A percentile compares a stretch with the other conserved stretches of the same genome.
Conservation (phyloP, 2,329 filamentous ascomycete genomes). For the Zalaria sp. region DNA sequence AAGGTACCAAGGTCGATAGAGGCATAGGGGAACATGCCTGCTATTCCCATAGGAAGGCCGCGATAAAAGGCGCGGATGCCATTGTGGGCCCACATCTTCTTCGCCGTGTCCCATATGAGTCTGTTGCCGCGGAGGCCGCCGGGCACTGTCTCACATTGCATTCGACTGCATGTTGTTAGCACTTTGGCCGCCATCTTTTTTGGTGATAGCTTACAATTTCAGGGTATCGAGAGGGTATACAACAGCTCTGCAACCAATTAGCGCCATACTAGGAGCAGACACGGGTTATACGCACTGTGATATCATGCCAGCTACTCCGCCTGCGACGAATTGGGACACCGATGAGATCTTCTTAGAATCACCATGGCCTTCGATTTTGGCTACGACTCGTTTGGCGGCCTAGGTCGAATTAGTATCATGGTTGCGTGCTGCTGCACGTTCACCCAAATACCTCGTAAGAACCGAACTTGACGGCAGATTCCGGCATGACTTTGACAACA, state of each 20-base stretch:
- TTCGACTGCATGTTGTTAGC: slow-evolving; percentile 37
- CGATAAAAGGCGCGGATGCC: slow-evolving; percentile 72
- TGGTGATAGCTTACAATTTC: slow-evolving; percentile 44
- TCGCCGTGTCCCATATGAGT: slow-evolving; percentile 67
- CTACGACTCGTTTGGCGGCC: slow-evolving; percentile 77
- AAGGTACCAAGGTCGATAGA: slow-evolving; percentile 95
- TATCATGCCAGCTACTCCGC: slow-evolving; percentile 84
- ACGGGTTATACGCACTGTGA: slow-evolving; percentile 51
- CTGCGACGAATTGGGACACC: slow-evolving; percentile 79
- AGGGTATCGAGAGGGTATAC: slow-evolving; percentile 89
- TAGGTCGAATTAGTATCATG: slow-evolving; percentile 14
- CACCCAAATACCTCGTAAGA: slow-evolving; percentile 60
- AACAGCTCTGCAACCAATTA: slow-evolving; percentile 44
- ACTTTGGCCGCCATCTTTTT: not conserved
- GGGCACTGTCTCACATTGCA: slow-evolving; percentile 88
- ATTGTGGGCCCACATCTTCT: slow-evolving; percentile 71
- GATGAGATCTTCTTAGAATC: slow-evolving; percentile 68
- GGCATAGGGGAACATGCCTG: slow-evolving; percentile 96
- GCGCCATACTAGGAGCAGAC: not conserved
- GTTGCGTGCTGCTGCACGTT: not conserved
- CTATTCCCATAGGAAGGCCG: slow-evolving; percentile 79
- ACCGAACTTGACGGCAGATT: slow-evolving; percentile 96
- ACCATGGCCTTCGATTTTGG: slow-evolving; percentile 73
- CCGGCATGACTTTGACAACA: slow-evolving; percentile 95
- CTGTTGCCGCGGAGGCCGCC: slow-evolving; percentile 72